Percentiles rank a stretch among this genome's conserved stretches.
Conservation (phyloP, 352 stramenopile genomes). For the Elongisporangium anandrum region DNA sequence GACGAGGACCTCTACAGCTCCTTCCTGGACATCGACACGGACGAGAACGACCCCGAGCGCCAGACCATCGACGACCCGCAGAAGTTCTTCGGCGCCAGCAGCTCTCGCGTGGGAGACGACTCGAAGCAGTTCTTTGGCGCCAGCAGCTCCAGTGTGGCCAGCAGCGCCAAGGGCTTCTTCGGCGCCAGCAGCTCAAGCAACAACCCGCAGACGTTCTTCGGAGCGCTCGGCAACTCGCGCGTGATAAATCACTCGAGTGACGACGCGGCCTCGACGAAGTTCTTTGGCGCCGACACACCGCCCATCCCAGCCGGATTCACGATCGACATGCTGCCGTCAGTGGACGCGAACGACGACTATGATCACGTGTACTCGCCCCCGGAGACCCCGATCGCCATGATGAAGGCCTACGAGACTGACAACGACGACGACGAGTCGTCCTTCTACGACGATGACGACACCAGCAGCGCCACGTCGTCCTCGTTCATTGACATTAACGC, state of each 20-base stretch:
- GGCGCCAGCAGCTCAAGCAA: too few relatives aligned
- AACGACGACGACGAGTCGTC: conserved; percentile 21
- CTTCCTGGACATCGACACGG: conserved; percentile 50
- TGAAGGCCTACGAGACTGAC: conserved; percentile 21
- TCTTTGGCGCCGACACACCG: conserved; percentile 36
- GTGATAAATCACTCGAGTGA: too few relatives aligned
- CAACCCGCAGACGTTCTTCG: too few relatives aligned
- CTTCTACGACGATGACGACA: conserved; percentile 24
- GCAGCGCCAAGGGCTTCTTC: too few relatives aligned
- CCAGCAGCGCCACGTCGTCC: conserved; percentile 26
- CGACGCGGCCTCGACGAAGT: conserved; percentile 15
- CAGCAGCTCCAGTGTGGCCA: too few relatives aligned
- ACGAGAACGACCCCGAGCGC: conserved; percentile 32
- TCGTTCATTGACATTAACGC: conserved; percentile 35
- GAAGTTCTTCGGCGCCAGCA: too few relatives aligned
- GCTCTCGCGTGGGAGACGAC: too few relatives aligned
- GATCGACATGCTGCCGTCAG: conserved; percentile 40
- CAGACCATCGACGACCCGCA: conserved; percentile 44
- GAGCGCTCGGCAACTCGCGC: too few relatives aligned
- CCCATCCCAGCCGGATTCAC: conserved; percentile 44
- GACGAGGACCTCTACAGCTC: conserved; percentile 27
- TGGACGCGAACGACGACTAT: conserved; percentile 28
- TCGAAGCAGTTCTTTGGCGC: too few relatives aligned
- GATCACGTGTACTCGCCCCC: conserved; percentile 9
- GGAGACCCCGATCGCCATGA: conserved; percentile 3